Percentiles rank a stretch among this genome's conserved stretches.
Evolutionary conservation across 192 early-diverging fungal genomes (phyloP).

Genomic region (Allomyces javanicus): DNA sequence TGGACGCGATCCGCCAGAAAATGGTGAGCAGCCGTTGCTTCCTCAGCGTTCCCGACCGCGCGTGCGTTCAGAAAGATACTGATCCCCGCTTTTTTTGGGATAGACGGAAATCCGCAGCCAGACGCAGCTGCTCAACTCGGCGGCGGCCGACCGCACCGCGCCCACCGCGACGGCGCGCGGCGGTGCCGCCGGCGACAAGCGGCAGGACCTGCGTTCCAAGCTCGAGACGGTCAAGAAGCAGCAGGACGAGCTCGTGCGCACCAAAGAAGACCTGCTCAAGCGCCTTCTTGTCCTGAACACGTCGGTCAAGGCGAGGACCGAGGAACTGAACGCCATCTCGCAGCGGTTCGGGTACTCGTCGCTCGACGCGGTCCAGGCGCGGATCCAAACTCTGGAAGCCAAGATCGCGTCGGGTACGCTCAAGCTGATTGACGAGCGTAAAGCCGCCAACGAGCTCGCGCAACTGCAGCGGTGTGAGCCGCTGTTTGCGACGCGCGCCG

Average conservation of each 20-base stretch:
- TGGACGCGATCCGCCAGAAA: background rate
- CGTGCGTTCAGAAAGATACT: no score
- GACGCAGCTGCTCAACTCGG: no score
- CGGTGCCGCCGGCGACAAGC: background rate
- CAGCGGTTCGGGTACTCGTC: no score
- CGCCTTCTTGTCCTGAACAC: background rate
- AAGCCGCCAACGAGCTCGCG: slow-evolving; percentile 30
- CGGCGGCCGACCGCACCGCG: no score
- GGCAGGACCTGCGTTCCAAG: background rate
- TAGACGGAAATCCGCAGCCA: no score
- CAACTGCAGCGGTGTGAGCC: slow-evolving; percentile 14
- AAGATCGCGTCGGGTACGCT: slow-evolving; percentile 56
- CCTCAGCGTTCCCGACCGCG: no score
- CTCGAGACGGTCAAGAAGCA: background rate
- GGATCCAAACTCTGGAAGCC: slow-evolving; percentile 20
- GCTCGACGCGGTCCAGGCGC: no score
- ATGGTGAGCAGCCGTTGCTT: no score
- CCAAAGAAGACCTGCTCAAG: background rate
- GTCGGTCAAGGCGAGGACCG: no score
- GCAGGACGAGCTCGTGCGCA: background rate
- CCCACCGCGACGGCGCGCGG: no score
- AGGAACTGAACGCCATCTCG: no score
- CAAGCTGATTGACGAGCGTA: slow-evolving; percentile 57
- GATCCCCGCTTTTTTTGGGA: no score
- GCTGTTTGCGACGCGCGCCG: slow-evolving; percentile 59